Conservation (phyloP, 163 green algal genomes). For the Chlorella variabilis region DNA sequence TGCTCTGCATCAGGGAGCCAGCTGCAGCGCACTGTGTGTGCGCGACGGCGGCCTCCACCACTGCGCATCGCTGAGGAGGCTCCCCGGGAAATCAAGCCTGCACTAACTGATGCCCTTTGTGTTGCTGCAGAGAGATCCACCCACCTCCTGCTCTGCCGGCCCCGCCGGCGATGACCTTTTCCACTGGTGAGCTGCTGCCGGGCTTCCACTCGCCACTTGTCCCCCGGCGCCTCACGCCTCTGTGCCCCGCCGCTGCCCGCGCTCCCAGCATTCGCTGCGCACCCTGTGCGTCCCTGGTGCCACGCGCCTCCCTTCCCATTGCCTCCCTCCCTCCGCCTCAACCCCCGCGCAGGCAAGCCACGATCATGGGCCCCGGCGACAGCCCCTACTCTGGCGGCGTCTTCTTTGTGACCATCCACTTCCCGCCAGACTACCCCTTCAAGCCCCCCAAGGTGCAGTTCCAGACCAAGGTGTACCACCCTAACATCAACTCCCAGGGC, state of each 20-base stretch:
- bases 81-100: too few species aligned
- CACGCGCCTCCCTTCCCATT: too few species aligned
- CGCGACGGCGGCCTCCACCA: too few species aligned
- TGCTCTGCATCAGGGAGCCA: too few species aligned
- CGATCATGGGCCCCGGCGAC: conserved; percentile 94
- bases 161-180: conserved; percentile 95
- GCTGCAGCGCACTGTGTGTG: too few species aligned
- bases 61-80: too few species aligned
- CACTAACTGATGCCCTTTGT: too few species aligned
- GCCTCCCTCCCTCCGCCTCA: too few species aligned
- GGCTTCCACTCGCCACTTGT: not conserved
- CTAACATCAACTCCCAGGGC: conserved; percentile 97
- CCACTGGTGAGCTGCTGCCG: conserved; percentile 86
- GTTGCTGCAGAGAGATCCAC: conserved; percentile 84
- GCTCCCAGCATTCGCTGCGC: too few species aligned
- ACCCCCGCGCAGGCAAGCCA: conserved; percentile 66
- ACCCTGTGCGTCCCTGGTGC: too few species aligned
- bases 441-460: conserved; percentile 92
- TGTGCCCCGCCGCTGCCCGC: too few species aligned
- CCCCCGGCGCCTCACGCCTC: too few species aligned
- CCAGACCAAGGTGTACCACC: conserved; percentile 92
- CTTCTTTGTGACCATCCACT: conserved; percentile 97
- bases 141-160: conserved; percentile 90
- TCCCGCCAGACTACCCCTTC: conserved; percentile 97
- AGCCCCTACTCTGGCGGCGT: conserved; percentile 94